Base-by-base conservation (phyloP, 2,329 filamentous ascomycete species). In the Alternaria sp. region DNA sequence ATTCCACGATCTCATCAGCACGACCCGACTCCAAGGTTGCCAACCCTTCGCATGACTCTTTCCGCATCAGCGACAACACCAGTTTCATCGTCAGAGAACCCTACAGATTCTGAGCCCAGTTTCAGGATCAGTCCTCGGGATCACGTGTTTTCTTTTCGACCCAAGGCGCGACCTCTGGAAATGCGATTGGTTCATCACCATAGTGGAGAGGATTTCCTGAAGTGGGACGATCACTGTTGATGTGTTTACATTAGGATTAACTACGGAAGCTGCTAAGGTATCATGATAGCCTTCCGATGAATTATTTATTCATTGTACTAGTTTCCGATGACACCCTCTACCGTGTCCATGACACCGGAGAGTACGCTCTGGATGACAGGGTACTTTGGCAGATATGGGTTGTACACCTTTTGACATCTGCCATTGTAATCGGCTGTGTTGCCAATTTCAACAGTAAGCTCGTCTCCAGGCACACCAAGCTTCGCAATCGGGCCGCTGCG, bases 391-490 rank as follows among this genome's bases (percentile, higher is more conserved):
- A 69, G 52, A 17, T 71, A 66, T 10, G 67, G 71, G 47, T 74
- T 71, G 51, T 74, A 74, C 6, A 66, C 62, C 54, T 66, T 62
- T 60, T 80, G 75, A 60, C 80, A 81, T 13, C 69, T 72, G 19
- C 51, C 64, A 52, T 81, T 81, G 57, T 71, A 79, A 23, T 80
- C 79, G 6, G 62, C 69, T 1, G 76, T 78, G 2, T 65, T 66
- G 1, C 69, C 75, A 46, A 68, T 40, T 59, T 79, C 69, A 17
- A 75, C 59, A 13, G 73, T 71, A 40, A 76, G 63, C 65, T 79
- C 77, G 17, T 79, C 75, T 1, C 72, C 79, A n/a, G 77, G 73
- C 3, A 80, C 73, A 17, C 79, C 79, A 15, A 81, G 57, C 59
- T 77, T 75, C 11, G 72, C 72, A 21, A 80, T 60, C 3, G 73